Evolutionary conservation across 257 asterid species (phyloP).

Genomic region (Linderniella brevidens): DNA sequence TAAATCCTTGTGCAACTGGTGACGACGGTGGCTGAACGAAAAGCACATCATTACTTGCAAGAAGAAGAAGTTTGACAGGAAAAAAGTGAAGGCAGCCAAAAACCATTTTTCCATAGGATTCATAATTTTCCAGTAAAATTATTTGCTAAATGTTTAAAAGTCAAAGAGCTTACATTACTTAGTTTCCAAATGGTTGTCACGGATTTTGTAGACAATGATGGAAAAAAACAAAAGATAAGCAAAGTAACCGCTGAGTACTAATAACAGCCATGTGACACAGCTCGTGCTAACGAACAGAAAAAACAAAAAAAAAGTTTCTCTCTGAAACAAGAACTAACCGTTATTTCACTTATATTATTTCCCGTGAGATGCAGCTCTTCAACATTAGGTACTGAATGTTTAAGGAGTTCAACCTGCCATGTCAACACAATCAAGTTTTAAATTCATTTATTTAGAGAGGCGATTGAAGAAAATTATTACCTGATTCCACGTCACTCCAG

Average conservation of each 20-base stretch:
- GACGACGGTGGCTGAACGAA: conserved; percentile 54
- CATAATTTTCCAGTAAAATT: no score
- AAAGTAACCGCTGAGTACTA: no score
- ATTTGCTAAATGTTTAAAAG: no score
- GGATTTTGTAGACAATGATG: no score
- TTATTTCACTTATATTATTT: conserved; percentile 48
- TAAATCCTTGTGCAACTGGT: conserved; percentile 48
- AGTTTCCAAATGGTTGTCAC: no score
- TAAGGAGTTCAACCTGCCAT: conserved; percentile 68
- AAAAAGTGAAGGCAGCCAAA: background rate
- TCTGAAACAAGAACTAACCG: conserved; percentile 23
- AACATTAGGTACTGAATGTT: conserved; percentile 40
- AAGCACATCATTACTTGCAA: conserved; percentile 8
- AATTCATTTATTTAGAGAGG: background rate
- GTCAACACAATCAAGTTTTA: background rate
- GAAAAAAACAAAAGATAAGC: no score
- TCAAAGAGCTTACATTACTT: no score
- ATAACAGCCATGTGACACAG: background rate
- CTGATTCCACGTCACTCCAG: conserved; percentile 73
- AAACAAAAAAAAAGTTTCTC: conserved; percentile 2
- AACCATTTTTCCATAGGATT: background rate
- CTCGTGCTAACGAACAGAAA: conserved; percentile 4
- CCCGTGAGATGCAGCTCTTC: conserved; percentile 94
- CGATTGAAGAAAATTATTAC: conserved; percentile 15
- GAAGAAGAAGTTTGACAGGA: background rate